Base-by-base conservation (phyloP, 129 eudicot genomes). In the Escallonia herrerae region DNA sequence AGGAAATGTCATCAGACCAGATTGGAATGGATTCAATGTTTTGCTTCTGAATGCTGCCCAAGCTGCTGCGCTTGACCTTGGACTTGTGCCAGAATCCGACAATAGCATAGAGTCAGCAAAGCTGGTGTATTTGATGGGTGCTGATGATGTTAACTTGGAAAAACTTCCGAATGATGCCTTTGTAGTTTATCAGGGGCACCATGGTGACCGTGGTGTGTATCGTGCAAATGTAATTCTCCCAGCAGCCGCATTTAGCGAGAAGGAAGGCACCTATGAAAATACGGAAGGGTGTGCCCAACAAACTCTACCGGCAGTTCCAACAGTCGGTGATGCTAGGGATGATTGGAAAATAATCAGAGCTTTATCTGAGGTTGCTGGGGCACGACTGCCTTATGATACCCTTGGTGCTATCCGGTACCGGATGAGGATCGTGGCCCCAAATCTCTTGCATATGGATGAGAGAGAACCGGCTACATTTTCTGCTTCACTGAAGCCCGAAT, bases 61-160 rank as follows among this genome's bases (percentile, higher is more conserved):
- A 84, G 96, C 99, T 33, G 99, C 99, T 11, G 90, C 99, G 15
- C 89, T 94, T 3, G 99, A 94, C 83, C 94, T 91, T 6, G 97
- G 95, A 8, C 96, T 93, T 33, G 91, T 83, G 40, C 87, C 96
- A 1, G 96, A 93, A 78, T 79, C 96, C 9, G 95, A 82, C 56
- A 81, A 78, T 41, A 71, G 86, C 81, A 82, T 89, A 5, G 96
- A 93, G 41, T 64, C 95, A 0, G 91, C 99, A 3, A 93, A 93
- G 41, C 80, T 93, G 41, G 47, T 84, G 63, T 93, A 93, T 69
- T 56, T 93, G 43, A 93, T 93, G 99, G 99, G 99, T 2, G 95
- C 99, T 3, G 99, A 93, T 73, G 99, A 93, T 56, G 84, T 77
- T 40, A 73, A 75, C 72, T 70, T 93, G 71, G 95, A 89, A 22